phyloP scores from a whole-genome alignment of 352 stramenopile species.

The Pythium plurisporium region DNA sequence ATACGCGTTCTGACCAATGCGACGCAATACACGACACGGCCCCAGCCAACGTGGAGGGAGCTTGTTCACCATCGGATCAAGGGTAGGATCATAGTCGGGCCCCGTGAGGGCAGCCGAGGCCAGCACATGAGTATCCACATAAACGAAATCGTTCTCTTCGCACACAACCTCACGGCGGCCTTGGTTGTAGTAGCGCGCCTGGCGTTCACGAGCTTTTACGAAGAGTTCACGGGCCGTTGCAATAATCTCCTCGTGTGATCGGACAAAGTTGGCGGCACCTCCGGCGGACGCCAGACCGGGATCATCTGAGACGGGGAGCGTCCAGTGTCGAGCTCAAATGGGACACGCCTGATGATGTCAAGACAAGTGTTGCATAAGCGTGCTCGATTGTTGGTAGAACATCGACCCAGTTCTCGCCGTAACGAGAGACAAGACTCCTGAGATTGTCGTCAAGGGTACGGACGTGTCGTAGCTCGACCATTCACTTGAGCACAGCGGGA shows the following conservation, averaged over 20 bases:
- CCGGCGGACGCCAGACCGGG: not conserved
- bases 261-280: not conserved
- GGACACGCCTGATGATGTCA: slow-evolving; percentile 1
- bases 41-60: not conserved
- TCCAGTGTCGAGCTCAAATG: slow-evolving; percentile 23
- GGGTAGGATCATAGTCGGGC: not conserved
- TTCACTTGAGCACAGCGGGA: slow-evolving; percentile 13
- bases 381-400: slow-evolving; percentile 14
- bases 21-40: not conserved
- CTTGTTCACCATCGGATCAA: slow-evolving; percentile 6
- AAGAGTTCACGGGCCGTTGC: not conserved
- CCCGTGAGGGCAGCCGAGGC: not conserved
- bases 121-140: slow-evolving; percentile 7
- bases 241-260: not conserved
- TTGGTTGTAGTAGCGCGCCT: slow-evolving; percentile 11
- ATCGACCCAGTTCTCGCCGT: slow-evolving; percentile 10
- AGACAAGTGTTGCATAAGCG: slow-evolving; percentile 8
- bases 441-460: slow-evolving; percentile 17
- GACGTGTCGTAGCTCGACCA: not conserved
- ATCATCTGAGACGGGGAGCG: not conserved
- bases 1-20: slow-evolving; percentile 1
- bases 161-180: not conserved
- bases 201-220: not conserved
- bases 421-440: slow-evolving; percentile 8
- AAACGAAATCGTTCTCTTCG: not conserved